A percentile compares a stretch with the other conserved stretches of the same genome.
Evolutionary conservation across 768 basidiomycete genomes (phyloP).

Genomic region (Suillus paluster): DNA sequence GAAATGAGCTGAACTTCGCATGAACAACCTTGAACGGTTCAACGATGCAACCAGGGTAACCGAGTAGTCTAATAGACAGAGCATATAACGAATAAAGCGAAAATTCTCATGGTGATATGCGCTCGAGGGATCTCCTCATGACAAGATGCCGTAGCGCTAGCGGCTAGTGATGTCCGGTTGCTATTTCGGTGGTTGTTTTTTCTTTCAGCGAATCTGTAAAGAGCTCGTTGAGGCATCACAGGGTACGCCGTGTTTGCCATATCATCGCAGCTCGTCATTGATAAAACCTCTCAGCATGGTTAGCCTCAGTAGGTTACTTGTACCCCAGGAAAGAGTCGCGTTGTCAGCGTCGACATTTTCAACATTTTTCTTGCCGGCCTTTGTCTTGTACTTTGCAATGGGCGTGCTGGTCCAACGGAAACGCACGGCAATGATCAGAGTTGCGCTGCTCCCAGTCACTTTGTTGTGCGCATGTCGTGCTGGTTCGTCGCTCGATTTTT

Average conservation of each 20-base stretch:
- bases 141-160: too few relatives aligned
- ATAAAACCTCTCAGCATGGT: slow-evolving; percentile 3
- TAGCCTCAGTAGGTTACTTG: not conserved
- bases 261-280: not conserved
- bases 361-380: slow-evolving; percentile 45
- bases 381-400: slow-evolving; percentile 52
- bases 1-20: too few relatives aligned
- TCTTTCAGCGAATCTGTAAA: too few relatives aligned
- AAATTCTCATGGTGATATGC: too few relatives aligned
- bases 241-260: not conserved
- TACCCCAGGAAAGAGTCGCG: slow-evolving; percentile 8
- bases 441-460: slow-evolving; percentile 53
- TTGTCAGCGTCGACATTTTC: slow-evolving; percentile 33
- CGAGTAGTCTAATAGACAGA: too few relatives aligned
- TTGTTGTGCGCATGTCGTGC: slow-evolving; percentile 49
- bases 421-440: slow-evolving; percentile 45
- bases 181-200: too few relatives aligned
- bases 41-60: too few relatives aligned
- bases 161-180: too few relatives aligned
- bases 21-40: too few relatives aligned
- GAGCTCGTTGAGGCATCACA: not conserved
- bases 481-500: slow-evolving; percentile 30
- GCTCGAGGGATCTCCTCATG: too few relatives aligned
- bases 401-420: slow-evolving; percentile 55
- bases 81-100: too few relatives aligned